Percentiles rank a stretch among this genome's conserved stretches.
phyloP scores from a whole-genome alignment of 768 basidiomycete genomes.

The Lactarius evosmus region DNA sequence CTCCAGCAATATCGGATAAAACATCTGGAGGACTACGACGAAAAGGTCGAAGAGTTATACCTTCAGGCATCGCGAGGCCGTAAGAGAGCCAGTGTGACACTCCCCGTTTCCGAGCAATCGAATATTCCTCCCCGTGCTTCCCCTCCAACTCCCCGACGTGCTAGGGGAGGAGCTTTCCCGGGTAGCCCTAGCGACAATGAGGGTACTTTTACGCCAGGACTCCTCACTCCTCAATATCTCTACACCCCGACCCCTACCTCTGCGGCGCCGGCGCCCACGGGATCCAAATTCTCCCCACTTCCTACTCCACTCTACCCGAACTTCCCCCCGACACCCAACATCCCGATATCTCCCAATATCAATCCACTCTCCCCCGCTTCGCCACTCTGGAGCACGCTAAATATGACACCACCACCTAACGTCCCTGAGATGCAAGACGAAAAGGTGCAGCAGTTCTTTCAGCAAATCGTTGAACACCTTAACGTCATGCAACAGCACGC shows the following conservation, averaged over 20 bases:
- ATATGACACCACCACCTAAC: constrained; percentile 45
- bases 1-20: constrained; percentile 79
- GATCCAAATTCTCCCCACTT: constrained; percentile 32
- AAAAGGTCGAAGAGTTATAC: constrained; percentile 37
- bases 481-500: constrained; percentile 65
- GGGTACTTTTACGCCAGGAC: constrained; percentile 21
- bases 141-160: constrained; percentile 62
- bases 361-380: constrained; percentile 35
- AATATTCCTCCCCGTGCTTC: constrained; percentile 50
- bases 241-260: constrained; percentile 17
- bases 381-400: constrained; percentile 34
- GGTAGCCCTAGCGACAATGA: constrained; percentile 25
- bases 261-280: constrained; percentile 11
- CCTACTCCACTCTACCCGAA: constrained; percentile 31
- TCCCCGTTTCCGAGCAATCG: constrained; percentile 19
- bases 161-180: constrained; percentile 31
- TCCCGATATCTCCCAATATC: constrained; percentile 27
- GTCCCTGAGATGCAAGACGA: constrained; percentile 72
- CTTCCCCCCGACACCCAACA: constrained; percentile 21
- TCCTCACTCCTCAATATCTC: constrained; percentile 25
- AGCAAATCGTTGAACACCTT: constrained; percentile 79
- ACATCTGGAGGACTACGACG: constrained; percentile 71
- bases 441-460: constrained; percentile 79
- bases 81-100: constrained; percentile 37
- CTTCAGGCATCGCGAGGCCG: constrained; percentile 35